Base-by-base conservation (phyloP, 1,284 basidiomycete species). In the Sporisorium graminicola region DNA sequence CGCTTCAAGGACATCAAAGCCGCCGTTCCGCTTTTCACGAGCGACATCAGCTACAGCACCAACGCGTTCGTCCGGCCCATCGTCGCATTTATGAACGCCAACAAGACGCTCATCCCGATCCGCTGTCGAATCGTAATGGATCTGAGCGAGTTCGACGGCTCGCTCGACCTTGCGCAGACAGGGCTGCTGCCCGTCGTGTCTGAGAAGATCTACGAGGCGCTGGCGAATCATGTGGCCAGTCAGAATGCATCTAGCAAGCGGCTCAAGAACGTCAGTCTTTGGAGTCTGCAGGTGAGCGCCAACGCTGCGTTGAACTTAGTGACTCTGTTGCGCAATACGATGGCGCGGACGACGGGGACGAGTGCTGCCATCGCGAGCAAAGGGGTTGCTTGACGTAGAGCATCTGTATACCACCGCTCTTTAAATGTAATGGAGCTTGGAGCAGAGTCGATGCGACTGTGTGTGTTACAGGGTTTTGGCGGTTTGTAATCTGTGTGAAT, bases 1-100 rank as follows among this genome's bases (percentile, higher is more conserved):
- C 88, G 97, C 61, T 98, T 99, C 87, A 90, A 95, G 59, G 97
- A 99, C 86, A 87, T 99, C 86, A 98, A 98, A 87, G 96, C 96
- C 33, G 93, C 91, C 13, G 94, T 99, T 18, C 97, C 96, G 0
- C 76, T 85, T 31, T 85, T 85, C 54, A 78, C 80, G 53, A 72
- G 67, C 46, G 82, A 82, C 50, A 85, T 99, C 64, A 94, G 93
- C 59, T 94, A 98, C 83, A 92, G 93, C 70, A 96, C 96, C 82
- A 94, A 92, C 83, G 97, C 96, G n/a, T 88, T 99, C 33, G 93
- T 98, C 46, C 88, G 97, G 65, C 96, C 97, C 5, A 98, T 99
- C 74, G 97, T 99, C 6, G 95, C 95, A 0, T 99, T 99, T 85
- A 97, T 99, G 79, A 85, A 85, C 58, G 83, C 84, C 49, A 82